Base-by-base conservation (phyloP, 2,329 filamentous ascomycete species). In the Pseudocercospora crystallina region DNA sequence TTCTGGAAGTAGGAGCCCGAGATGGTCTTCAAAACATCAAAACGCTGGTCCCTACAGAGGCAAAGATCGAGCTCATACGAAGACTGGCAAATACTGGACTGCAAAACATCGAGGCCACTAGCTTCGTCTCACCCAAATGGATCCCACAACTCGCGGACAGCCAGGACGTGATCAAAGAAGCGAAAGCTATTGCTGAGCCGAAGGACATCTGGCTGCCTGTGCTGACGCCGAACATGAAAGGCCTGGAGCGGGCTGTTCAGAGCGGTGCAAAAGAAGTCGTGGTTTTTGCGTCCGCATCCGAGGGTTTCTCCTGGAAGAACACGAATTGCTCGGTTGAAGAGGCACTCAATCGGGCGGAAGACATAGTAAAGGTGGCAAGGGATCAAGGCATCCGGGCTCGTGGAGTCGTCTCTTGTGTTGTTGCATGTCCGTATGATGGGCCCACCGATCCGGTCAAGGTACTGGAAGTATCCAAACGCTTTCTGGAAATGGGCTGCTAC, bases 171-270 rank as follows among this genome's bases (percentile, higher is more conserved):
- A 51, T 60, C 42, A 31, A 35, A 15, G 44, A 38, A 29, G 46
- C 49, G 10, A 47, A 50, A 9, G 36, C 47, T n/a, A 48, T 52
- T 10, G 55, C 40, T 3, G 38, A 49, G 35, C n/a, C 53, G 2
- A 31, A 35, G 44, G 43, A 35, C 2, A 54, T 56, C 33, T 43
- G 40, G 39, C 40, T 57, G 33, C 71, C 72, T 2, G 73, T 76
- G 0, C 54, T 76, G 8, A 64, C 71, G 0, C 72, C 73, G 0
- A 76, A 75, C 52, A 20, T 68, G 9, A 72, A 70, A 49, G 72
- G 73, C 0, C 49, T 75, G 14, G 80, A 86, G 59, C 81, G 87
- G 38, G 85, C 87, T 0, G 80, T 69, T 1, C 44, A 66, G 13
- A 50, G 65, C 34, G 63, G 61, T 0, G 70, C 68, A 2, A 64